Evolutionary conservation across 257 asterid species (phyloP).

Genomic region (Nicotiana paniculata): DNA sequence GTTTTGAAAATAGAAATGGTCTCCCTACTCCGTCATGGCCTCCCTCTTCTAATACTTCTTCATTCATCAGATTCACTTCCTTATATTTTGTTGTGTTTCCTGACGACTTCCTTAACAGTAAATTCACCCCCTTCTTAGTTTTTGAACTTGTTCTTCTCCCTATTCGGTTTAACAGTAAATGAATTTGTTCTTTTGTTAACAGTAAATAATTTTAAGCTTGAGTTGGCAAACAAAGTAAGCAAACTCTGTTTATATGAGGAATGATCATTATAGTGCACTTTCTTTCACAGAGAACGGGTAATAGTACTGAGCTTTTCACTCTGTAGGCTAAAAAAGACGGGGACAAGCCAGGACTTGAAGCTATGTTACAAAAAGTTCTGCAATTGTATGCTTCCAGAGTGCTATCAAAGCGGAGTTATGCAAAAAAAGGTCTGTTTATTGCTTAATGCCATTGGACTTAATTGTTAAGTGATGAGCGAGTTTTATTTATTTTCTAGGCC

Average conservation of each 20-base stretch:
- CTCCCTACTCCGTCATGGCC: neutral
- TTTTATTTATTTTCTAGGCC: neutral
- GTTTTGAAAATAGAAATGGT: neutral
- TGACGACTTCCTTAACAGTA: neutral
- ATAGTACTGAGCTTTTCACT: neutral
- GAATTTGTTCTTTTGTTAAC: neutral
- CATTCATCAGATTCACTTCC: constrained; percentile 3
- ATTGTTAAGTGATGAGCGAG: neutral
- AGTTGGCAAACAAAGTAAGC: neutral
- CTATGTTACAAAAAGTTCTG: constrained; percentile 90
- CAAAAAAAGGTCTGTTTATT: constrained; percentile 57
- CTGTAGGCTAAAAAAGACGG: constrained; percentile 88
- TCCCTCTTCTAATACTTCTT: neutral
- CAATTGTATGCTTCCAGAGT: constrained; percentile 86
- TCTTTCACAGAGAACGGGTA: neutral
- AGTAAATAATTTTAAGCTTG: neutral
- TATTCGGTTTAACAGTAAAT: neutral
- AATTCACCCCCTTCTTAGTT: neutral
- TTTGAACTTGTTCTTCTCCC: neutral
- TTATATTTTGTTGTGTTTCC: neutral
- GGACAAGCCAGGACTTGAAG: constrained; percentile 97
- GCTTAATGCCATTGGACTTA: neutral
- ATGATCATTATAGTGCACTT: neutral
- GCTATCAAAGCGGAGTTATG: constrained; percentile 91
- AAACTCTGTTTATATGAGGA: neutral